Evolutionary conservation across 2,329 filamentous ascomycete species (phyloP), one percentile per base, ranked within the genome.

Genomic region (Cladosporium sp.): DNA sequence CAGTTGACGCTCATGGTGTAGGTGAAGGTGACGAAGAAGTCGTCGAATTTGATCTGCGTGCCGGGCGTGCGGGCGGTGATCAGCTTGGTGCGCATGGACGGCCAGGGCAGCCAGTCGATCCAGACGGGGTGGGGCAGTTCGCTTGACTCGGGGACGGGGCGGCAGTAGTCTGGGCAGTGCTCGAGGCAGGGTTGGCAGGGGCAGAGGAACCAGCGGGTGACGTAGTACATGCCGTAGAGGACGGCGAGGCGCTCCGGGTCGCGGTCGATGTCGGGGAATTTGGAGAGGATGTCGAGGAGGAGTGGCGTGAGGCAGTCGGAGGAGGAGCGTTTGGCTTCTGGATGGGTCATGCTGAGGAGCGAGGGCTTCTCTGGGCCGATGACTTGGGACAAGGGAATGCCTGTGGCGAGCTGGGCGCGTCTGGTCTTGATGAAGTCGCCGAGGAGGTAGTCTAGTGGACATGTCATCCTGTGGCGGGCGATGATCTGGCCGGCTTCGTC

Each of bases 21-120:
- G 1, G 89, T 94, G 71, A 86, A 96, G 0, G 89, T 88, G 17
- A 93, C 83, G 70, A 93, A 94, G 77, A 92, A 95, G 64, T 88
- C 83, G 58, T 92, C 87, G 66, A 95, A 93, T 0, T 83, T 57
- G 37, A 65, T 58, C 12, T 32, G 45, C 4, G 55, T 51, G 32
- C 83, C 81, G 0, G 78, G 58, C 13, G 48, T 57, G 19, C 62
- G 59, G 19, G 55, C 71, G 22, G 76, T 71, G 22, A 86, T 77
- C 39, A 91, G 75, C 20, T 77, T 78, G 59, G 91, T 87, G 25
- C 91, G 86, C 82, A 94, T 88, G 20, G 75, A 77, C 0, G 90
- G 90, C 77, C 89, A 96, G 0, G 90, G 89, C 3, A 96, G 63
- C 68, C 93, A 84, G 69, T 96, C 91, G 32, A 91, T 80, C 91